Percentiles rank a stretch among this genome's conserved stretches.
phyloP scores from a whole-genome alignment of 169 alveolate species.

The Plasmodium vinckei region DNA sequence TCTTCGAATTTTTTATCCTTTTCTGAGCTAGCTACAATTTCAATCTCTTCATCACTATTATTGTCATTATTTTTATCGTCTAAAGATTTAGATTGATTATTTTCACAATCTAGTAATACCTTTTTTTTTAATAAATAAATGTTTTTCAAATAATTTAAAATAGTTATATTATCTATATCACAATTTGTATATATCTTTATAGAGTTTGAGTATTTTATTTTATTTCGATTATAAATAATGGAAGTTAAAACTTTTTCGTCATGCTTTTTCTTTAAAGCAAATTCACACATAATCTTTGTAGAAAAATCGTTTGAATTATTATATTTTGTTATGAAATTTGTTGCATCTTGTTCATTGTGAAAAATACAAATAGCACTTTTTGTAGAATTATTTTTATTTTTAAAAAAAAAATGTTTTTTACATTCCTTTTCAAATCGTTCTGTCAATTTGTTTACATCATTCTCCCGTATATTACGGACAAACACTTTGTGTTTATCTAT shows the following conservation, averaged over 20 bases:
- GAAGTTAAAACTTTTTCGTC: constrained; percentile 28
- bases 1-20: constrained; percentile 52
- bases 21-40: constrained; percentile 13
- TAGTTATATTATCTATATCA: constrained; percentile 19
- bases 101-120: background rate
- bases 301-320: constrained; percentile 9
- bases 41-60: constrained; percentile 19
- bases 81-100: background rate
- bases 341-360: constrained; percentile 52
- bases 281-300: constrained; percentile 56
- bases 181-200: constrained; percentile 31
- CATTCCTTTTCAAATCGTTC: constrained; percentile 50
- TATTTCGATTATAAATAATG: constrained; percentile 14
- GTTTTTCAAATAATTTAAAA: constrained; percentile 40
- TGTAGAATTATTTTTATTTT: constrained; percentile 27
- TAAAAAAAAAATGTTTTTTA: constrained; percentile 51
- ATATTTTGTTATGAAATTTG: constrained; percentile 41
- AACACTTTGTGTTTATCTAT: constrained; percentile 66
- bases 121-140: constrained; percentile 19
- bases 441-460: constrained; percentile 11
- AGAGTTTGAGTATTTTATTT: constrained; percentile 38
- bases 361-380: constrained; percentile 65
- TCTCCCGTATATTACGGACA: constrained; percentile 51
- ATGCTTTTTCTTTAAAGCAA: constrained; percentile 46
- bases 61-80: background rate